A percentile compares a stretch with the other conserved stretches of the same genome.
Conservation (phyloP, 805 yeast species). For the Wickerhamomyces subpelliculosus region DNA sequence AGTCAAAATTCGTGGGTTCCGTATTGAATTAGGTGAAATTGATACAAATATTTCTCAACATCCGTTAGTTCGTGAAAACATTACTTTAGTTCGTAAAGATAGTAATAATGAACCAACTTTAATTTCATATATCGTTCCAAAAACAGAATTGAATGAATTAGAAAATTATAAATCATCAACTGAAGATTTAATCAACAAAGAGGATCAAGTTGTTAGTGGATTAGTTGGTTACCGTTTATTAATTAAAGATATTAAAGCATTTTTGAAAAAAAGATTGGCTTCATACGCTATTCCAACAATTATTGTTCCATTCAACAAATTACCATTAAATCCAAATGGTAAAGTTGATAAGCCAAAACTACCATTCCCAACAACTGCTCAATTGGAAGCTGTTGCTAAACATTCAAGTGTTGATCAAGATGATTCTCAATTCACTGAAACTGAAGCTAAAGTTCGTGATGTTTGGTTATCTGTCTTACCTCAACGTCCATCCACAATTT, state of each 20-base stretch:
- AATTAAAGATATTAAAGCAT: conserved; percentile 73
- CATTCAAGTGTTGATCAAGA: conserved; percentile 34
- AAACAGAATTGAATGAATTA: conserved; percentile 40
- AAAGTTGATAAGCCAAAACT: conserved; percentile 95
- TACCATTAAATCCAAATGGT: conserved; percentile 97
- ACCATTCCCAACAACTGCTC: conserved; percentile 90
- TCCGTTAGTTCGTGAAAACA: conserved; percentile 84
- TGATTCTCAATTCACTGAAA: conserved; percentile 50
- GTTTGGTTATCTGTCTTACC: conserved; percentile 86
- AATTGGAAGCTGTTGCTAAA: conserved; percentile 67
- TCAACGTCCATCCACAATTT: conserved; percentile 68
- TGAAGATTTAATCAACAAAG: conserved; percentile 34
- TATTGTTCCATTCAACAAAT: conserved; percentile 75
- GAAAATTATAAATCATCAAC: conserved; percentile 37
- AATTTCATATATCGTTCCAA: conserved; percentile 88
- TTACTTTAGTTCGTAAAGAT: conserved; percentile 87
- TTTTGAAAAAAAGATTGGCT: conserved; percentile 83
- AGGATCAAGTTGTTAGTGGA: conserved; percentile 71
- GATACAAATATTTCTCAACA: conserved; percentile 96
- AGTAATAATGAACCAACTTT: conserved; percentile 88
- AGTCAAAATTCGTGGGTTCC: conserved; percentile 95
- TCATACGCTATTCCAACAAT: conserved; percentile 90
- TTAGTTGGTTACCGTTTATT: conserved; percentile 69
- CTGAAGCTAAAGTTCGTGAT: conserved; percentile 66
- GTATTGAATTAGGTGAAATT: conserved; percentile 97